A percentile compares a stretch with the other conserved stretches of the same genome.
These are phyloP conservation scores for Wickerhamiella dianesei DNA, from an alignment of 805 yeast genomes.

Conservation along the genomic window DNA sequence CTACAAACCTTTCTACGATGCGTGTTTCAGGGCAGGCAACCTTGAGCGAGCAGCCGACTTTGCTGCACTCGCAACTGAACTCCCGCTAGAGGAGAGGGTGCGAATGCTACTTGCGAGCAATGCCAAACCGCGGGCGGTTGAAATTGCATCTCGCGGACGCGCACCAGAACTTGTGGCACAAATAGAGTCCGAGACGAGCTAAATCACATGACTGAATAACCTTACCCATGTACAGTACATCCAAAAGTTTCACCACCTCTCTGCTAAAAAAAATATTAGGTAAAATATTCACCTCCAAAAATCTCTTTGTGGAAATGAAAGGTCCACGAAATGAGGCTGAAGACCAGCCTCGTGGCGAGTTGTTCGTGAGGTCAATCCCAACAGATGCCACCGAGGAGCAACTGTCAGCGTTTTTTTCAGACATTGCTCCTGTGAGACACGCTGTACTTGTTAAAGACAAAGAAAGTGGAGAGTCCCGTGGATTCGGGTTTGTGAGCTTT, in stretches of 20 bases:
- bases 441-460: slow-evolving; percentile 79
- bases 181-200: slow-evolving; percentile 15
- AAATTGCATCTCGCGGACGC: slow-evolving; percentile 2
- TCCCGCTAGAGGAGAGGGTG: slow-evolving; percentile 35
- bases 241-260: too few species aligned
- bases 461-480: slow-evolving; percentile 59
- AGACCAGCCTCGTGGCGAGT: slow-evolving; percentile 20
- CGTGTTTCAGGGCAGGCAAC: slow-evolving; percentile 41
- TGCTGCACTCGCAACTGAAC: slow-evolving; percentile 37
- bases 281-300: neutral
- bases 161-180: slow-evolving; percentile 25
- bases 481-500: slow-evolving; percentile 93
- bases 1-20: slow-evolving; percentile 46
- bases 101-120: slow-evolving; percentile 28
- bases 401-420: slow-evolving; percentile 72
- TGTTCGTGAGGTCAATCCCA: slow-evolving; percentile 82
- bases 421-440: slow-evolving; percentile 88
- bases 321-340: slow-evolving; percentile 23
- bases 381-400: slow-evolving; percentile 67
- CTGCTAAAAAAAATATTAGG: slow-evolving; percentile 1
- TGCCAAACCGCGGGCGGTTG: neutral
- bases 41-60: slow-evolving; percentile 46
- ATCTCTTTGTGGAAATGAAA: slow-evolving; percentile 22
- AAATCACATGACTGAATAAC: neutral
- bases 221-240: too few species aligned